phyloP scores from a whole-genome alignment of 2,329 filamentous ascomycete species.

The Talaromyces verruculosus region DNA sequence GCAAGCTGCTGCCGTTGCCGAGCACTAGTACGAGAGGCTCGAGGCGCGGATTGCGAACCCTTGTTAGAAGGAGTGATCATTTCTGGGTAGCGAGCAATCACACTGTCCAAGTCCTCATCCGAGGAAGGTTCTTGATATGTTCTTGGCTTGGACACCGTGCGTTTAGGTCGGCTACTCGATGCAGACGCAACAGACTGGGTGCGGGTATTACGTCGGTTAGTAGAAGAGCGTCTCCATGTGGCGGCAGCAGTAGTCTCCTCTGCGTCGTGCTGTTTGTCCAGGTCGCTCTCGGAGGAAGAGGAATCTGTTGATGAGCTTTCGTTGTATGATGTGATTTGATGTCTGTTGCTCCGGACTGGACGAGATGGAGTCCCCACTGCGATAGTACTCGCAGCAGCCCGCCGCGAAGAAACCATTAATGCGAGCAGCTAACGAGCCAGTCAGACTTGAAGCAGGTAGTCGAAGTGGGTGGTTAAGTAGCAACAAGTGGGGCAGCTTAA shows the following conservation, averaged over 20 bases:
- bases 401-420: slow-evolving; percentile 34
- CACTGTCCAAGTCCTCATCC: slow-evolving; percentile 29
- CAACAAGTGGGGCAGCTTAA: slow-evolving; percentile 17
- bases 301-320: slow-evolving; percentile 30
- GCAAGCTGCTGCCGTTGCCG: slow-evolving; percentile 15
- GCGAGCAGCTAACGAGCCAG: slow-evolving; percentile 1
- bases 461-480: slow-evolving; percentile 16
- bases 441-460: slow-evolving; percentile 15
- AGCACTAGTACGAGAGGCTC: slow-evolving; percentile 6
- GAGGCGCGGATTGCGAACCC: slow-evolving; percentile 10
- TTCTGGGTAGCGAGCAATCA: slow-evolving; percentile 20
- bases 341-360: slow-evolving; percentile 39
- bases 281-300: slow-evolving; percentile 31
- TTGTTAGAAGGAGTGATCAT: slow-evolving; percentile 18
- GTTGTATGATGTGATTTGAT: slow-evolving; percentile 38
- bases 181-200: slow-evolving; percentile 1
- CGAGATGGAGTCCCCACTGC: slow-evolving; percentile 28
- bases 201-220: slow-evolving; percentile 17
- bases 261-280: slow-evolving; percentile 22
- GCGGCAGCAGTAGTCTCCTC: slow-evolving; percentile 13
- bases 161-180: slow-evolving; percentile 33
- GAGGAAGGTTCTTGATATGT: slow-evolving; percentile 40
- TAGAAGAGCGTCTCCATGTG: slow-evolving; percentile 11
- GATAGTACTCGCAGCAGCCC: slow-evolving; percentile 26
- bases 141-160: slow-evolving; percentile 28